These are phyloP conservation scores for Aspergillus cejpii DNA, from an alignment of 2,329 filamentous ascomycete species.

Conservation along the genomic window DNA sequence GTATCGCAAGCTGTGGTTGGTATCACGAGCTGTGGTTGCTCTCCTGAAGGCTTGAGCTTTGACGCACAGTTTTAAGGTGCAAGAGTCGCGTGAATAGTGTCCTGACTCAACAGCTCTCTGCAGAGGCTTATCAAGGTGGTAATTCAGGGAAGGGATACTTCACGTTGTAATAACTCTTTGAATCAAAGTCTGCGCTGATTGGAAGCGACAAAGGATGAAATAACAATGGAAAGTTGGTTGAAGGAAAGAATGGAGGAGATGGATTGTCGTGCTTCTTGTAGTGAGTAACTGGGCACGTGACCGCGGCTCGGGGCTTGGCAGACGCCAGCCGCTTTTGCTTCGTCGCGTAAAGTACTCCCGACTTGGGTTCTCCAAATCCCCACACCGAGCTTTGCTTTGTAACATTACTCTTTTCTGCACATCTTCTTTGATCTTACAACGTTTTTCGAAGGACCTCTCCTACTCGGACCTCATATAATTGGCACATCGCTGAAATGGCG, in stretches of 20 bases:
- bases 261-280: conserved; percentile 2
- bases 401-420: conserved; percentile 2
- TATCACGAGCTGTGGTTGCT: conserved; percentile 15
- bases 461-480: background rate
- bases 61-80: conserved; percentile 16
- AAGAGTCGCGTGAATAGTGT: background rate
- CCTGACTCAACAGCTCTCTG: background rate
- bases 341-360: conserved; percentile 16
- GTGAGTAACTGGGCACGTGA: conserved; percentile 18
- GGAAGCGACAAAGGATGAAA: conserved; percentile 6
- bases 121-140: background rate
- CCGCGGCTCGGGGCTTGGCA: conserved; percentile 21
- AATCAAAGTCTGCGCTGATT: background rate
- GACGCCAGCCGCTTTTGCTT: conserved; percentile 15
- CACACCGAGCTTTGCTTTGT: conserved; percentile 9
- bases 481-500: conserved; percentile 50
- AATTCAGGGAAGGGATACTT: background rate
- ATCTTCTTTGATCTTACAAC: background rate
- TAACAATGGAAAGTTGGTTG: background rate
- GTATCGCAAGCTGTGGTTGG: conserved; percentile 16
- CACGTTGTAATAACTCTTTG: background rate
- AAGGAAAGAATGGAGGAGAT: background rate
- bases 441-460: background rate
- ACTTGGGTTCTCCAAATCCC: conserved; percentile 21
- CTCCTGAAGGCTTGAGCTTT: conserved; percentile 20